A percentile compares a stretch with the other conserved stretches of the same genome.
These are phyloP conservation scores for Colletotrichum sp. DNA, from an alignment of 2,329 filamentous ascomycete genomes.

Conservation along the genomic window DNA sequence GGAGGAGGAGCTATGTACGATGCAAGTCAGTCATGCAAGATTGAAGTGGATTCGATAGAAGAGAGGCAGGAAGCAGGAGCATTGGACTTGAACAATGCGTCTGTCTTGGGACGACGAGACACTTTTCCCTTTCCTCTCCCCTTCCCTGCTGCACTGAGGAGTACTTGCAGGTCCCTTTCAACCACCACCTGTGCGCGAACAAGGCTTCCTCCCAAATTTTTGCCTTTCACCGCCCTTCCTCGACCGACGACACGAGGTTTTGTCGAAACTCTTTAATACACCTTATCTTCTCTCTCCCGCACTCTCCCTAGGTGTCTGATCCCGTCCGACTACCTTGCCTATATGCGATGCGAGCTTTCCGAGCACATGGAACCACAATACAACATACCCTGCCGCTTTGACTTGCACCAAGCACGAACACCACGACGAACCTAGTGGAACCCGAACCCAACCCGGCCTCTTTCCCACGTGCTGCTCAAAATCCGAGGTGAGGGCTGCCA, in stretches of 20 bases:
- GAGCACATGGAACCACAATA: slow-evolving; percentile 13
- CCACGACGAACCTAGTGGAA: slow-evolving; percentile 11
- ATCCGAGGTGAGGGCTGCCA: not conserved
- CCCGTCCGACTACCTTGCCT: not conserved
- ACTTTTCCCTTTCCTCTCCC: not conserved
- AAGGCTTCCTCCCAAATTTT: not conserved
- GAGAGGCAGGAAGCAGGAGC: not conserved
- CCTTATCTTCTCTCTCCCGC: not conserved
- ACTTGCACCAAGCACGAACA: slow-evolving; percentile 12
- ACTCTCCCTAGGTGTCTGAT: not conserved
- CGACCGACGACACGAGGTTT: not conserved
- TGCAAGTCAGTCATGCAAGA: slow-evolving; percentile 15
- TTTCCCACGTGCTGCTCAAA: slow-evolving; percentile 12
- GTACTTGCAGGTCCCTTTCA: not conserved
- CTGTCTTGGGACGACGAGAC: slow-evolving; percentile 8
- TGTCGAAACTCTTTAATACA: slow-evolving; percentile 10
- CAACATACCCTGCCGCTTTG: slow-evolving; percentile 9
- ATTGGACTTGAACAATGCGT: slow-evolving; percentile 14
- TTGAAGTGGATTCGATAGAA: slow-evolving; percentile 4
- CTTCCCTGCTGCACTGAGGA: not conserved
- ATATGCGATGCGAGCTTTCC: slow-evolving; percentile 8
- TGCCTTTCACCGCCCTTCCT: slow-evolving; percentile 13
- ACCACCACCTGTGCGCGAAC: slow-evolving; percentile 3
- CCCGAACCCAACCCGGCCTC: not conserved
- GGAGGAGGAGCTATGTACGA: not conserved